Base-by-base conservation (phyloP, 2,329 filamentous ascomycete genomes). In the Ophiostoma quercus region DNA sequence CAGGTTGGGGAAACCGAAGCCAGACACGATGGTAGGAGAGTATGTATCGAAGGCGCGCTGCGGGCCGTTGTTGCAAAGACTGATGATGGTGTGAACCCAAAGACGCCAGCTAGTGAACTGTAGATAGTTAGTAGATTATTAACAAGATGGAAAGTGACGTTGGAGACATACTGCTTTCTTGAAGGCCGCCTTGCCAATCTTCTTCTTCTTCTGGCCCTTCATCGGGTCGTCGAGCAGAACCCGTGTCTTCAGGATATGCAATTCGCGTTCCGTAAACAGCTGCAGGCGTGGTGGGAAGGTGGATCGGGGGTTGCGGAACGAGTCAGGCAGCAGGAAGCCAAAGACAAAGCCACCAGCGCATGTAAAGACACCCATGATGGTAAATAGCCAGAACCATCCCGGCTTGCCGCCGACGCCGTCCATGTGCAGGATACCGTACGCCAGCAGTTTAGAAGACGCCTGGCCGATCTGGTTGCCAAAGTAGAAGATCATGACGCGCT, bases 401-500 rank as follows among this genome's bases (percentile, higher is more conserved):
- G 57, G 25, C 29, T 62, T 62, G 11, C 57, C 57, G 29, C 57
- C 57, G 3, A 62, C 57, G 16, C 57, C 57, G 29, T 62, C 57
- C 57, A 62, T 62, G 57, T 62, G 57, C 8, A 62, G 29, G 29
- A 84, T 82, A 2, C 79, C 81, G 51, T 79, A 83, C 0, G 81
- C 82, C 2, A 83, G 73, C 2, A 84, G 77, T 70, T 77, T 77
- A 43, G 77, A 74, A 0, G 79, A 80, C 0, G 81, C 82, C 22
- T 80, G 79, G 5, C 83, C 84, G 19, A 85, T 79, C 74, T 84
- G 81, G 73, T 85, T 85, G 12, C 84, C 85, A 70, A 86, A 84
- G 77, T 83, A 87, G 76, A 86, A 86, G 43, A 85, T 74, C 74
- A 83, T 83, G 67, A 85, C 80, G 9, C 84, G 80, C 71, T 85